Conservation (phyloP, 2,329 filamentous ascomycete genomes). For the Pseudogymnoascus sp. region DNA sequence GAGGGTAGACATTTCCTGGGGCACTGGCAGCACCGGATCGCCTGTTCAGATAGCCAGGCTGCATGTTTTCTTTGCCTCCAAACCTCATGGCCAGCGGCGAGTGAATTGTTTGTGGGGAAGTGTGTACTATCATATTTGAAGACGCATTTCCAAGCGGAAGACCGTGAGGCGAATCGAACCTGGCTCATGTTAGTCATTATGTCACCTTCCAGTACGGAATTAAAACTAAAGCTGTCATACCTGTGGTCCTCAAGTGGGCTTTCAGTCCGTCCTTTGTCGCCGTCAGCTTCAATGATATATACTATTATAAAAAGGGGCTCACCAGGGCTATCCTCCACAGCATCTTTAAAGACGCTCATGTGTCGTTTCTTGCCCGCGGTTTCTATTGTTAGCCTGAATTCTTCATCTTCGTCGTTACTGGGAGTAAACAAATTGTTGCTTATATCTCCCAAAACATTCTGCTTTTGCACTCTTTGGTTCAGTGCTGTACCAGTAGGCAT, state of each 20-base stretch:
- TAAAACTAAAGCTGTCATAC: constrained; percentile 14
- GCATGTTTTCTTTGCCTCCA: constrained; percentile 24
- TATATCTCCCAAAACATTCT: not conserved
- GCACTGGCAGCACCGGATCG: constrained; percentile 13
- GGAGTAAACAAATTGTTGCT: constrained; percentile 13
- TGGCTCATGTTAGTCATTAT: constrained; percentile 8
- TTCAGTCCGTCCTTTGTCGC: constrained; percentile 22
- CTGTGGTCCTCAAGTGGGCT: constrained; percentile 27
- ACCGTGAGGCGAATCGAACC: constrained; percentile 24
- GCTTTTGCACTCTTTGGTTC: not conserved
- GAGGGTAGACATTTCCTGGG: constrained; percentile 22
- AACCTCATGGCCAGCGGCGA: constrained; percentile 18
- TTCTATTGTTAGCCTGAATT: constrained; percentile 26
- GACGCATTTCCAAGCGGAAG: constrained; percentile 18
- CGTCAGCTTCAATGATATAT: constrained; percentile 9
- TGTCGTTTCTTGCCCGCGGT: constrained; percentile 23
- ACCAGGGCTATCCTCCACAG: constrained; percentile 25
- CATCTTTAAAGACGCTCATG: constrained; percentile 27
- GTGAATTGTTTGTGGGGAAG: constrained; percentile 23
- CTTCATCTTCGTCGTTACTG: constrained; percentile 26
- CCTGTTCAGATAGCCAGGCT: constrained; percentile 17
- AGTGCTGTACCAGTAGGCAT: constrained; percentile 16
- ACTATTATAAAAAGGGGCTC: constrained; percentile 1
- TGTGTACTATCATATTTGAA: constrained; percentile 12
- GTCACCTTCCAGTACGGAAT: not conserved